Evolutionary conservation across 176 grass and related monocot genomes (phyloP), one percentile per base, ranked within the genome.

Genomic region (Carex myosuroides): DNA sequence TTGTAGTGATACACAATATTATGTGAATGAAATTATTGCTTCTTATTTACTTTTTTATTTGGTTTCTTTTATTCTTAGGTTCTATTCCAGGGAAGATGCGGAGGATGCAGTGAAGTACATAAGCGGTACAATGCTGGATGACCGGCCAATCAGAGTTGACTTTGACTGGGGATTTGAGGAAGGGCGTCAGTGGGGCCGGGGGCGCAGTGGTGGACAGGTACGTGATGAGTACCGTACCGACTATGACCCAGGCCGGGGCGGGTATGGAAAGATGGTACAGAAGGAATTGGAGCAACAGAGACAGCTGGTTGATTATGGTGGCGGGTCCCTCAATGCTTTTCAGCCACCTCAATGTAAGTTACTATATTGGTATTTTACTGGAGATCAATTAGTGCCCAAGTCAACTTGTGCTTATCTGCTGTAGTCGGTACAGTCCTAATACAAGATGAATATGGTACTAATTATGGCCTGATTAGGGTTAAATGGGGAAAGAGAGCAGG

Each of bases 41-140:
- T 10, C 13, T 52, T 75, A 60, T 35, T 59, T 46, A 52, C 1
- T 52, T 79, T 52, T 0, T 50, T 86, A 32, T 79, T 20, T 76
- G 8, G 1, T 39, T 78, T 22, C 46, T 76, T 79, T 39, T 65
- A 54, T 22, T 84, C 11, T 41, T 44, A 99, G 96, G 88, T 95
- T 90, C 85, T 99, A 99, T 78, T 95, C 96, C 12, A 90, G 96
- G 64, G 96, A 99, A 71, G 96, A 99, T 87, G 89, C 96, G 62
- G 96, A 95, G 88, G 96, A 99, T 92, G 85, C 96, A 73, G 91
- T 95, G 53, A 99, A 99, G 89, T 99, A 95, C 90, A 99, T 95
- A 33, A 92, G 92, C 79, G 96, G 96, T 70, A 99, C 93, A 63
- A 95, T 95, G 87, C 93, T 99, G 75, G 96, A 99, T 37, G 96